These are phyloP conservation scores for Penicillium occitanis DNA, from an alignment of 2,329 filamentous ascomycete genomes.

Conservation along the genomic window DNA sequence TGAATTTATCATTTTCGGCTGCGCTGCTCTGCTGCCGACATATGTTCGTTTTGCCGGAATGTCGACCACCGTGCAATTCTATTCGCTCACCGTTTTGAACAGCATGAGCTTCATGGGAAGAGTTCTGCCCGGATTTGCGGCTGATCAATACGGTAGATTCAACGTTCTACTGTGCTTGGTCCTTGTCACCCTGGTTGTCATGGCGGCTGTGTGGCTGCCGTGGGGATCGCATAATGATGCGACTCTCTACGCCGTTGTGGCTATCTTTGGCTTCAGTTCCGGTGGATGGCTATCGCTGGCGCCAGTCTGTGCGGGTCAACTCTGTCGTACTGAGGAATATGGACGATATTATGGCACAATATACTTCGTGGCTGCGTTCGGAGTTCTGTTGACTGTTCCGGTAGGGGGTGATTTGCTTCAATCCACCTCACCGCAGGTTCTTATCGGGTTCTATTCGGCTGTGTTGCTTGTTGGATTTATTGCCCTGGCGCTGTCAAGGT, in stretches of 20 bases:
- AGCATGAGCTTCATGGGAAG: conserved; percentile 46
- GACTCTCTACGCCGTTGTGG: conserved; percentile 47
- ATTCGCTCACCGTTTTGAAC: conserved; percentile 49
- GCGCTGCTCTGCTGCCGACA: conserved; percentile 50
- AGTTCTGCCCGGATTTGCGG: conserved; percentile 45
- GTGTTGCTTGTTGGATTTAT: conserved; percentile 40
- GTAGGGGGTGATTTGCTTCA: conserved; percentile 50
- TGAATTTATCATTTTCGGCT: conserved; percentile 52
- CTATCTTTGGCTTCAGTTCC: conserved; percentile 52
- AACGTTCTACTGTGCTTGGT: conserved; percentile 46
- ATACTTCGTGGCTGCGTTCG: conserved; percentile 49
- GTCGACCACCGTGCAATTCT: conserved; percentile 43
- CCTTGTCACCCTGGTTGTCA: conserved; percentile 40
- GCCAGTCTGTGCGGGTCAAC: conserved; percentile 49
- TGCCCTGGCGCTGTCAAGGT: conserved; percentile 33
- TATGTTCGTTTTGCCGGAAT: conserved; percentile 44
- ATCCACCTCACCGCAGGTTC: conserved; percentile 44
- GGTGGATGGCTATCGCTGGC: conserved; percentile 50
- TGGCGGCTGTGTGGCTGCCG: conserved; percentile 47
- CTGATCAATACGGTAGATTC: conserved; percentile 48
- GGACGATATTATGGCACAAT: conserved; percentile 51
- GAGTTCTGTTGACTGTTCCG: conserved; percentile 48
- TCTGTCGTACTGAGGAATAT: conserved; percentile 50
- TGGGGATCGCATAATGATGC: conserved; percentile 43
- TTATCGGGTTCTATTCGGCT: conserved; percentile 50